Evolutionary conservation across 2,329 filamentous ascomycete species (phyloP).

Genomic region (Zalaria sp.): DNA sequence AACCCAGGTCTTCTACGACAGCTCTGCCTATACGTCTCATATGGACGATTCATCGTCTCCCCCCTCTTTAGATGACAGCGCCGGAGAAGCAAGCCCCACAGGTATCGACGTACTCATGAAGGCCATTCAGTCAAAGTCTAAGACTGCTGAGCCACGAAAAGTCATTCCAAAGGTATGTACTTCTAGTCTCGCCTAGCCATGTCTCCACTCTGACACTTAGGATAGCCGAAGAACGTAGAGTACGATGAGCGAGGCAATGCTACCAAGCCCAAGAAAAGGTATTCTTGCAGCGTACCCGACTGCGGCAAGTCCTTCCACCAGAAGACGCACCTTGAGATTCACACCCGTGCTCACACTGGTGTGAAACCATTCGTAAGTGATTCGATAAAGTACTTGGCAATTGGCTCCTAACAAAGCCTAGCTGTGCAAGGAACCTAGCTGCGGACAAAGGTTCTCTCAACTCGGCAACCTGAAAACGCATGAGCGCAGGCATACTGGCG

Average conservation of each 20-base stretch:
- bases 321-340: constrained; percentile 86
- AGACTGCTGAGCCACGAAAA: constrained; percentile 17
- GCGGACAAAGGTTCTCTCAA: constrained; percentile 73
- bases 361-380: constrained; percentile 72
- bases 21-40: constrained; percentile 13
- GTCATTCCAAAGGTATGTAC: not conserved
- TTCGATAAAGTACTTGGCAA: not conserved
- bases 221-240: not conserved
- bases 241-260: not conserved
- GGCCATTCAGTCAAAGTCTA: constrained; percentile 59
- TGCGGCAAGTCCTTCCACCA: constrained; percentile 79
- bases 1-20: constrained; percentile 23
- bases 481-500: constrained; percentile 73
- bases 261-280: constrained; percentile 43
- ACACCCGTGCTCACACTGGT: constrained; percentile 76
- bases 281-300: constrained; percentile 56
- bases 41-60: constrained; percentile 2
- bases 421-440: constrained; percentile 58
- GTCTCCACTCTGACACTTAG: not conserved
- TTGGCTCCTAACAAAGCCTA: constrained; percentile 10
- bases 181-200: not conserved
- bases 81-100: constrained; percentile 2
- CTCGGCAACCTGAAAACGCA: constrained; percentile 89
- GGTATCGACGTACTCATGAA: constrained; percentile 52
- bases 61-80: constrained; percentile 1